Conservation (phyloP, 345 rosid genomes). For the Viola odorata region DNA sequence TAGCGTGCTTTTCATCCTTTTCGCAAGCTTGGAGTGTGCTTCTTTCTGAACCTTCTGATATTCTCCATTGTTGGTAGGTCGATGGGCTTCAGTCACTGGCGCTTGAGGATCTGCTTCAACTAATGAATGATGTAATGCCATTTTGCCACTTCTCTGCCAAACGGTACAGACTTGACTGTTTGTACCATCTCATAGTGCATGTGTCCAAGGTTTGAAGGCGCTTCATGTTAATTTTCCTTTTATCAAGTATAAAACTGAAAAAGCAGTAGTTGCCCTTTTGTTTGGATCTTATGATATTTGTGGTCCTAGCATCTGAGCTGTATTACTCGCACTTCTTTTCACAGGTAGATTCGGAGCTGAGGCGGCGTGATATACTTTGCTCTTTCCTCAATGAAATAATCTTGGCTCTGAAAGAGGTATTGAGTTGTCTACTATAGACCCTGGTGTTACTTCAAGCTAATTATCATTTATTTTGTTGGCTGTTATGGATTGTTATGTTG, state of each 20-base stretch:
- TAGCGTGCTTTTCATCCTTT: too few species aligned
- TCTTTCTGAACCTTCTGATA: too few species aligned
- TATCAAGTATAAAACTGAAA: not conserved
- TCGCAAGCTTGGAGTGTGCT: too few species aligned
- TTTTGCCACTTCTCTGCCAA: slow-evolving; percentile 87
- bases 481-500: not conserved
- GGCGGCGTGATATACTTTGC: slow-evolving; percentile 42
- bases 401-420: slow-evolving; percentile 92
- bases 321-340: slow-evolving; percentile 6
- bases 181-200: slow-evolving; percentile 64
- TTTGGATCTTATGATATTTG: not conserved
- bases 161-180: slow-evolving; percentile 86
- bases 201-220: slow-evolving; percentile 39
- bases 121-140: slow-evolving; percentile 65
- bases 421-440: slow-evolving; percentile 3
- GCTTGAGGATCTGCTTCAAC: slow-evolving; percentile 57
- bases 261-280: not conserved
- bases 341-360: slow-evolving; percentile 62
- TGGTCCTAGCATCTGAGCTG: not conserved
- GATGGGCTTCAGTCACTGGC: slow-evolving; percentile 52
- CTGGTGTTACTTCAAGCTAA: not conserved
- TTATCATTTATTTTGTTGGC: not conserved
- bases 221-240: not conserved
- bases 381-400: slow-evolving; percentile 83
- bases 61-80: not conserved